Base-by-base conservation (phyloP, 1,284 basidiomycete genomes). In the Coniferiporia sulphurascens region DNA sequence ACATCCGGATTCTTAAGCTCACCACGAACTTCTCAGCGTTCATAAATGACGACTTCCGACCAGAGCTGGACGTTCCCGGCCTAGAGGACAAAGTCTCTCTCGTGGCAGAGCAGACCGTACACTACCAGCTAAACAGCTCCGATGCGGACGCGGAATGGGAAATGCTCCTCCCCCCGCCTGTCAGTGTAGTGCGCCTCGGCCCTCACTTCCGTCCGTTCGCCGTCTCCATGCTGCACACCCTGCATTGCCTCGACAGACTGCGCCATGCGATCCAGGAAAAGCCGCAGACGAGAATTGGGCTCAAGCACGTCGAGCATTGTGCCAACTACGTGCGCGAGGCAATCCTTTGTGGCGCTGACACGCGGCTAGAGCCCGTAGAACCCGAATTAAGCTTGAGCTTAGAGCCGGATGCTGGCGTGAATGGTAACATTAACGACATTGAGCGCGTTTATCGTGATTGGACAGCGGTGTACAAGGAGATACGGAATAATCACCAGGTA, bases 181-280 rank as follows among this genome's bases (percentile, higher is more conserved):
- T 8, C 12, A 41, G 38, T 3, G 41, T 60, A 6, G 59, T 56
- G 2, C 54, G 53, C 5, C 54, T 60, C 13, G 59, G 59, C 13
- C 32, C 53, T n/a, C n/a, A 49, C 19, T 38, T 49, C 27, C 59
- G 59, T 13, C 46, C 46, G 10, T 56, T 60, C 27, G 53, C 41
- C 21, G 17, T 58, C 6, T 52, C 68, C 22, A 70, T 71, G 67
- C 69, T 68, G 58, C 70, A 74, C 64, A 58, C 71, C 58, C 56
- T 73, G 15, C 72, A 72, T 53, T 74, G 72, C 58, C 59, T 72
- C n/a, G 63, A 65, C 55, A 64, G 65, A 52, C 58, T 72, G 27
- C 68, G 65, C 17, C 32, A 51, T 7, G n/a, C 21, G 7, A 36
- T 57, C 19, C 15, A 50, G n/a, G 22, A 38, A 35, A 32, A 15